Conservation (phyloP, 179 eudicot genomes). For the Silene noctiflora region DNA sequence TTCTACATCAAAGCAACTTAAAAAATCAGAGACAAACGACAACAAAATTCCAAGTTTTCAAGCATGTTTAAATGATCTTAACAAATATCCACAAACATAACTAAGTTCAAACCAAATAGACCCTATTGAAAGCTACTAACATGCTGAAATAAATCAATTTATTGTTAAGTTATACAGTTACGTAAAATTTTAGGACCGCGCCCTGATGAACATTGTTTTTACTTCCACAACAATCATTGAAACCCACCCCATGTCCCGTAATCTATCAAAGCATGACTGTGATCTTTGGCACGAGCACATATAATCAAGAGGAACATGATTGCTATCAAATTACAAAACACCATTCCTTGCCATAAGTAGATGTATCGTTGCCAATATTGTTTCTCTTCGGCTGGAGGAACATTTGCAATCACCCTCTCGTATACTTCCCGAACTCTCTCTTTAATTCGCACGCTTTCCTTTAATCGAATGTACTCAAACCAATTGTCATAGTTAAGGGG, state of each 20-base stretch:
- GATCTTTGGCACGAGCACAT: too few relatives aligned
- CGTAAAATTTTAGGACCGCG: too few relatives aligned
- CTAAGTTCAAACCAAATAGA: too few relatives aligned
- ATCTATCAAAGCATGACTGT: not conserved
- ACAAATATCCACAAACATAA: too few relatives aligned
- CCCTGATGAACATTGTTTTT: too few relatives aligned
- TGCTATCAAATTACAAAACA: not conserved
- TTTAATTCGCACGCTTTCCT: conserved; percentile 65
- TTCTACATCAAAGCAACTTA: not conserved
- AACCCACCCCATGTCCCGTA: not conserved
- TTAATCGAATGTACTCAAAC: conserved; percentile 75
- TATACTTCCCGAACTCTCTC: conserved; percentile 62
- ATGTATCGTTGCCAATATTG: conserved; percentile 90
- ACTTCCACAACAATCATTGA: not conserved
- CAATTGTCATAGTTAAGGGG: conserved; percentile 77
- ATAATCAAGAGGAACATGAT: not conserved
- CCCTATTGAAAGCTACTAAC: too few relatives aligned
- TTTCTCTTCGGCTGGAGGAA: conserved; percentile 85
- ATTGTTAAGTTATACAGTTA: too few relatives aligned
- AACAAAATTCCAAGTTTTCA: too few relatives aligned
- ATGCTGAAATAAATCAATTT: too few relatives aligned
- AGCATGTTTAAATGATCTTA: too few relatives aligned
- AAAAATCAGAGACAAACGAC: too few relatives aligned
- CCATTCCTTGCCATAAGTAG: conserved; percentile 59
- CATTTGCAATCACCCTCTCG: conserved; percentile 76